A percentile compares a stretch with the other conserved stretches of the same genome.
phyloP scores from a whole-genome alignment of 768 basidiomycete species.

The Crepidotus variabilis region DNA sequence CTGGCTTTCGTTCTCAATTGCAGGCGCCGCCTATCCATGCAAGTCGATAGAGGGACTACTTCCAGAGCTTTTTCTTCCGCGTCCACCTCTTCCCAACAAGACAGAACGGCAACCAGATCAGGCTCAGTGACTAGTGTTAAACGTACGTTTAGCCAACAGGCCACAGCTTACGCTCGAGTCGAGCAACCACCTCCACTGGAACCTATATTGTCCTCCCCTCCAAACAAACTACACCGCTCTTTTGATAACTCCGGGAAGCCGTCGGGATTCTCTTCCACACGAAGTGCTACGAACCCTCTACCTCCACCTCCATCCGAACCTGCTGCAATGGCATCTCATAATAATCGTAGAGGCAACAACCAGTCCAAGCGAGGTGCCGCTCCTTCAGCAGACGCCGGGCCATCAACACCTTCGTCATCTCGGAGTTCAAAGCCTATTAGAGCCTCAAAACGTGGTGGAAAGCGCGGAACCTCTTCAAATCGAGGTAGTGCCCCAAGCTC shows the following conservation, averaged over 20 bases:
- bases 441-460: conserved; percentile 5
- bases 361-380: conserved; percentile 3
- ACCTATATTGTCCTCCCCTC: too few relatives aligned
- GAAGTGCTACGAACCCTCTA: neutral
- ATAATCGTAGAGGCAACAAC: too few relatives aligned
- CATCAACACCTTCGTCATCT: conserved; percentile 7
- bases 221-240: conserved; percentile 15
- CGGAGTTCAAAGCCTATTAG: conserved; percentile 11
- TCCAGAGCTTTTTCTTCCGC: conserved; percentile 9
- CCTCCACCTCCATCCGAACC: conserved; percentile 12
- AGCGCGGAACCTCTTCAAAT: conserved; percentile 6
- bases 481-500: neutral
- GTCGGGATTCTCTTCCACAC: conserved; percentile 14
- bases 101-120: conserved; percentile 3
- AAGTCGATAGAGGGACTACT: conserved; percentile 39
- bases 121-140: conserved; percentile 25
- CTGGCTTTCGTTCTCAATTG: conserved; percentile 41
- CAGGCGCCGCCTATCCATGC: conserved; percentile 59
- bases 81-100: conserved; percentile 14
- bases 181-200: conserved; percentile 13
- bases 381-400: conserved; percentile 8
- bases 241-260: conserved; percentile 7
- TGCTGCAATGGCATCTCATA: conserved; percentile 7
- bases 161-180: conserved; percentile 18
- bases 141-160: conserved; percentile 43